Evolutionary conservation across 257 asterid species (phyloP).

Genomic region (Euphrasia confusa): DNA sequence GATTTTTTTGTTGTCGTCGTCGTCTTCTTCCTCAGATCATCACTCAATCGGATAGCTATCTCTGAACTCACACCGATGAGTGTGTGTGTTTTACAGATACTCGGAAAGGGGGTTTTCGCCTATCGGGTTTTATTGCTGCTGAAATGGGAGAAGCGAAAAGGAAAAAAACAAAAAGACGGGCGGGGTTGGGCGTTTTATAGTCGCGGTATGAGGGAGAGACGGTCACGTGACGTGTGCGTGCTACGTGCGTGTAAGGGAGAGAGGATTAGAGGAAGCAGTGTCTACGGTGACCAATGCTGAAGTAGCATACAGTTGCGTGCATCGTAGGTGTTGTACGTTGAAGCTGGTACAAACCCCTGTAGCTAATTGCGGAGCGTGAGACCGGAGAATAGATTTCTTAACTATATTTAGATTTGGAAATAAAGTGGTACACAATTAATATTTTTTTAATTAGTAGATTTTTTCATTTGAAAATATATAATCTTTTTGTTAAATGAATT

Average conservation of each 20-base stretch:
- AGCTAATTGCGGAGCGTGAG: not conserved
- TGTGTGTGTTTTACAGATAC: not conserved
- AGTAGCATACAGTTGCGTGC: not conserved
- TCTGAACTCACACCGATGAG: too few species aligned
- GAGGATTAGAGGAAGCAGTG: not conserved
- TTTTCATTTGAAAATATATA: too few species aligned
- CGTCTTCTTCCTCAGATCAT: conserved; percentile 16
- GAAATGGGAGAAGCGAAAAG: conserved; percentile 5
- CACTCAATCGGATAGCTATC: not conserved
- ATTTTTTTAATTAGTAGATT: too few species aligned
- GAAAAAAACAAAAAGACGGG: not conserved
- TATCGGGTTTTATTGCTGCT: conserved; percentile 30
- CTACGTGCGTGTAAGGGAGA: conserved; percentile 13
- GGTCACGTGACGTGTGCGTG: conserved; percentile 32
- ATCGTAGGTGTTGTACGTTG: not conserved
- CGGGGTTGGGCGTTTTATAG: conserved; percentile 20
- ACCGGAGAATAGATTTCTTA: not conserved
- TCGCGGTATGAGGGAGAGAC: not conserved
- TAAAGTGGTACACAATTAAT: too few species aligned
- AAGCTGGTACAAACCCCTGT: not conserved
- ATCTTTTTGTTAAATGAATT: too few species aligned
- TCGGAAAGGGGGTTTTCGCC: conserved; percentile 27
- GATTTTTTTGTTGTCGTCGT: not conserved
- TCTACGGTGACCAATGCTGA: too few species aligned
- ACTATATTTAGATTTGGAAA: not conserved